These are phyloP conservation scores for Aspergillus diversus DNA, from an alignment of 495 filamentous ascomycete species.

Conservation along the genomic window DNA sequence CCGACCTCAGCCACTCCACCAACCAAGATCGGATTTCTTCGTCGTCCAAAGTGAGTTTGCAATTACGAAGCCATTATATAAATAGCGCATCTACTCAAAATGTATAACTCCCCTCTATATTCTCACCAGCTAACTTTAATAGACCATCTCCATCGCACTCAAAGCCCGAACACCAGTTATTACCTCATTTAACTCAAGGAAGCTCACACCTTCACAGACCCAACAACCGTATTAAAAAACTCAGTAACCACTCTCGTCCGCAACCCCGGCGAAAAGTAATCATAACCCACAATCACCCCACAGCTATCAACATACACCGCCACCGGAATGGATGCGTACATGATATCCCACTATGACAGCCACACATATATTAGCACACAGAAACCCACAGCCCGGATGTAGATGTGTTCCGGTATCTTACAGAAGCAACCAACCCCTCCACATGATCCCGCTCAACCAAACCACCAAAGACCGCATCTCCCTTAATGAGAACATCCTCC, in stretches of 20 bases:
- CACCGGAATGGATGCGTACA: constrained; percentile 32
- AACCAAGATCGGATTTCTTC: no score
- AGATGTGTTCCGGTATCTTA: constrained; percentile 14
- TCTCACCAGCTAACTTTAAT: no score
- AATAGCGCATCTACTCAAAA: no score
- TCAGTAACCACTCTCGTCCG: constrained; percentile 31
- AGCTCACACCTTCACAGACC: neutral
- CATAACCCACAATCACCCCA: constrained; percentile 32
- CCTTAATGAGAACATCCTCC: constrained; percentile 26
- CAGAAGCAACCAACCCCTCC: constrained; percentile 20
- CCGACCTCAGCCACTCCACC: no score
- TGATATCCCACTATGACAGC: constrained; percentile 29
- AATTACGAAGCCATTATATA: no score
- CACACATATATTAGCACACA: constrained; percentile 2
- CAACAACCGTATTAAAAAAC: constrained; percentile 27
- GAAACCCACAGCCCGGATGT: neutral
- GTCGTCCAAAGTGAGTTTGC: no score
- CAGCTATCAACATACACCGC: constrained; percentile 32
- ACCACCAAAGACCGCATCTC: constrained; percentile 28
- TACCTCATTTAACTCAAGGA: neutral
- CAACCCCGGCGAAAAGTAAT: constrained; percentile 32
- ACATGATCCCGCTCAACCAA: constrained; percentile 23
- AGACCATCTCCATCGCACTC: no score
- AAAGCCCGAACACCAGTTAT: no score
- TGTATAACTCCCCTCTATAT: no score